Percentiles rank a stretch among this genome's conserved stretches.
These are phyloP conservation scores for Seminavis robusta DNA, from an alignment of 108 stramenopile species.

Conservation along the genomic window DNA sequence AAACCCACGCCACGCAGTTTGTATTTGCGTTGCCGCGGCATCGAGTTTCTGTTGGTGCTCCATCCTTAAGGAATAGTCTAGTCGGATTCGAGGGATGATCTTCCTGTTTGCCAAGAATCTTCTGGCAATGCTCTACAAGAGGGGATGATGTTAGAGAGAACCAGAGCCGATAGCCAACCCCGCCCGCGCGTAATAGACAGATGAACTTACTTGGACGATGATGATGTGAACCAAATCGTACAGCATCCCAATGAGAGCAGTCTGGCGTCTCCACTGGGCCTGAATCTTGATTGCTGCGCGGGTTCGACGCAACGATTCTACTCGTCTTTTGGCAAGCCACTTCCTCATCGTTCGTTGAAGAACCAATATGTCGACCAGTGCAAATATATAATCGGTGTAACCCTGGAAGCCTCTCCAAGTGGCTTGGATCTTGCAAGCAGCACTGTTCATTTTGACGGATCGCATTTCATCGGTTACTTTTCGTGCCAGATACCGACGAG, in stretches of 20 bases:
- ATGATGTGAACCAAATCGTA: slow-evolving; percentile 62
- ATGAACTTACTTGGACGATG: too few species aligned
- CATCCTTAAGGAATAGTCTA: slow-evolving; percentile 1
- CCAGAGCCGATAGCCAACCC: too few species aligned
- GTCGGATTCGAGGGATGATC: slow-evolving; percentile 21
- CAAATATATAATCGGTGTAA: slow-evolving; percentile 59
- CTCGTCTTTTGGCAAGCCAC: slow-evolving; percentile 36
- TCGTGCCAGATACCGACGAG: slow-evolving; percentile 35
- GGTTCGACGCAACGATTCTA: slow-evolving; percentile 15
- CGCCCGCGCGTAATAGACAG: too few species aligned
- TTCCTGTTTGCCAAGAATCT: slow-evolving; percentile 41
- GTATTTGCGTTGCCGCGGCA: slow-evolving; percentile 54
- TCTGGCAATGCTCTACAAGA: slow-evolving; percentile 66
- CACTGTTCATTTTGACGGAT: neutral
- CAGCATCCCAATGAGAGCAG: slow-evolving; percentile 45
- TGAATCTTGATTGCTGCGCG: slow-evolving; percentile 42
- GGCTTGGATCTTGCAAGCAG: slow-evolving; percentile 49
- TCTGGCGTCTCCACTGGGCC: slow-evolving; percentile 39
- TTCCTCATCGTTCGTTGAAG: slow-evolving; percentile 43
- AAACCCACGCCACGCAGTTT: slow-evolving; percentile 61
- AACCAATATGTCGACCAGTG: slow-evolving; percentile 48
- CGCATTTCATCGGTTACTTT: slow-evolving; percentile 4
- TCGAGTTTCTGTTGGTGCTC: slow-evolving; percentile 19
- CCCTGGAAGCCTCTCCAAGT: slow-evolving; percentile 56
- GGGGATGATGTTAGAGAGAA: too few species aligned